Base-by-base conservation (phyloP, 2,329 filamentous ascomycete species). In the Didymella sp. region DNA sequence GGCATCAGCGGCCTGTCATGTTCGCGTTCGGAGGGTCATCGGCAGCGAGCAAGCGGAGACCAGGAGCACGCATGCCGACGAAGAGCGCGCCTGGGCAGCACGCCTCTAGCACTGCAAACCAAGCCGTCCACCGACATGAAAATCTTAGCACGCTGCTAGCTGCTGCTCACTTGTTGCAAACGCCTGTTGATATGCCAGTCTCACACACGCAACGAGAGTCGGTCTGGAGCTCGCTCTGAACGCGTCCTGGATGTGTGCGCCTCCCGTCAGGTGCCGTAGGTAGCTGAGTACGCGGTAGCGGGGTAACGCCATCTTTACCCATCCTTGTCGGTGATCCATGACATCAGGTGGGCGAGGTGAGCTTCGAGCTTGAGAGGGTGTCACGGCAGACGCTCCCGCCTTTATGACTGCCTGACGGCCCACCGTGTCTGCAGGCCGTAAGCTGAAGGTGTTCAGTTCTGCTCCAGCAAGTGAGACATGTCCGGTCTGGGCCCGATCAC, bases 261-360 rank as follows among this genome's bases (percentile, higher is more conserved):
- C 28, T 25, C 19, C 43, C 30, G 51, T 37, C 40, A 48, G 25
- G 17, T 33, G 52, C 38, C 31, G 52, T 50, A 24, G 44, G 52
- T 50, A 24, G 44, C 31, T 15, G 31, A 28, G 24, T 37, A 38
- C 38, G 44, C 40, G 38, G 38, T 41, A 25, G 38, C 38, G 53
- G 53, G 53, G 53, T 56, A 56, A 37, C 35, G 38, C 37, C 37
- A 57, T 42, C 24, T 37, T 21, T 8, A 24, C 37, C 21, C 48
- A 58, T 52, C 43, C 49, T 27, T 41, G 48, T 46, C 37, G 54
- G 38, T 38, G 48, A 44, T 57, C 54, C 25, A 44, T 58, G 49
- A 53, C 38, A 40, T 58, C 48, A 53, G 19, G 22, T 15, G 38
- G 21, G 21, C 46, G 22, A 33, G 35, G 7, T 27, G 49, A 27